Base-by-base conservation (phyloP, 2,329 filamentous ascomycete species). In the Diaporthe sp. region DNA sequence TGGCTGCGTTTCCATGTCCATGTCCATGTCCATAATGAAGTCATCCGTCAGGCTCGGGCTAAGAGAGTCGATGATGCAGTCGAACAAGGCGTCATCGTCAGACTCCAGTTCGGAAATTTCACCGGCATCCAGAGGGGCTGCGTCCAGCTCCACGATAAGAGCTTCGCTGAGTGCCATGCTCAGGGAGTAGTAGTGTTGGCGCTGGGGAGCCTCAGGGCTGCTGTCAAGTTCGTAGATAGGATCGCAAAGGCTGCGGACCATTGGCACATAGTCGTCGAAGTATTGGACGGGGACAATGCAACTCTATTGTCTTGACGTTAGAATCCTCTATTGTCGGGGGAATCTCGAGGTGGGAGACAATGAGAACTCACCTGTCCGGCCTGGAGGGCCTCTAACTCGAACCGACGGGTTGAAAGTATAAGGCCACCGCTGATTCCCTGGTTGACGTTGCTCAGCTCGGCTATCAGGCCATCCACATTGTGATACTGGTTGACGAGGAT, bases 371-470 rank as follows among this genome's bases (percentile, higher is more conserved):
- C 88, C 84, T 87, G 89, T 78, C 88, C 89, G 17, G 84, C 85
- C 72, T 87, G 84, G 70, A 90, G 83, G 6, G 90, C 79, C 75
- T 90, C 87, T 25, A 91, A 80, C 80, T 91, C 89, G 1, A 89
- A 81, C 61, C 85, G 85, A 20, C 89, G 85, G 25, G 86, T 82
- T 22, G 85, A 88, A 20, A 78, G 80, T 28, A 87, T 82, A 57
- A 79, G 80, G 12, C 84, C 85, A n/a, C 79, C 80, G 42, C 79
- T 80, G 68, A 87, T 80, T 20, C 82, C 83, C 53, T 82, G 81
- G 34, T 82, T 77, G 7, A 90, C 80, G 4, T 79, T 79, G 44
- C 80, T 76, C 39, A 90, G 79, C 44, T 81, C 81, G 5, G 78
- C 75, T 8, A 79, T 72, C 37, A 89, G 81, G 2, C 76, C 78